phyloP scores from a whole-genome alignment of 768 basidiomycete genomes.

The Tricholomella constricta region DNA sequence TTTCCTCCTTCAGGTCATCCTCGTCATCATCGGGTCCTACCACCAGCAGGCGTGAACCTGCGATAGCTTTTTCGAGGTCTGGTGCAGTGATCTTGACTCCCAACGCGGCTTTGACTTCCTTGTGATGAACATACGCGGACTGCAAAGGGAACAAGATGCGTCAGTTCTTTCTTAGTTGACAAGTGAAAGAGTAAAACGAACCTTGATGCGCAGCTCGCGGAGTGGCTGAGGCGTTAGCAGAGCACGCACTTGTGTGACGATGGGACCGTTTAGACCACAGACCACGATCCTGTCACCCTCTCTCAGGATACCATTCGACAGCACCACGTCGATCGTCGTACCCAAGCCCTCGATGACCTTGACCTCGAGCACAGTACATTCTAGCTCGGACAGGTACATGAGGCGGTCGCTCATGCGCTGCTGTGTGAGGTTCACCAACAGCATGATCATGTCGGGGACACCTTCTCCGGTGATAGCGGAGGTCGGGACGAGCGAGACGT shows the following conservation, averaged over 20 bases:
- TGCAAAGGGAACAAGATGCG: slow-evolving; percentile 34
- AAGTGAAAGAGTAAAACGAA: slow-evolving; percentile 29
- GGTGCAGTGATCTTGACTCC: slow-evolving; percentile 96
- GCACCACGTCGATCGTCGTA: slow-evolving; percentile 95
- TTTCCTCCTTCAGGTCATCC: slow-evolving; percentile 90
- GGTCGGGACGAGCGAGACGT: slow-evolving; percentile 96
- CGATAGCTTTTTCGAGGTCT: slow-evolving; percentile 97
- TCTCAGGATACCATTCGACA: slow-evolving; percentile 89
- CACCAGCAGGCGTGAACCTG: slow-evolving; percentile 92
- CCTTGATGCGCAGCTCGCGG: slow-evolving; percentile 95
- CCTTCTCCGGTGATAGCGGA: slow-evolving; percentile 99
- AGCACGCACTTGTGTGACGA: slow-evolving; percentile 92
- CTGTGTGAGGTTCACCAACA: slow-evolving; percentile 95
- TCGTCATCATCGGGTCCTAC: slow-evolving; percentile 96
- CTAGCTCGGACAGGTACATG: slow-evolving; percentile 97
- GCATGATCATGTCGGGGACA: slow-evolving; percentile 99
- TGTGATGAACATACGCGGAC: slow-evolving; percentile 97
- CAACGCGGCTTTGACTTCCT: slow-evolving; percentile 94
- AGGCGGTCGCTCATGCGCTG: slow-evolving; percentile 96
- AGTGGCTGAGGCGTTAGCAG: slow-evolving; percentile 95
- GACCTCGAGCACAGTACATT: slow-evolving; percentile 98
- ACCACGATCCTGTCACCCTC: slow-evolving; percentile 96
- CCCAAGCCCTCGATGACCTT: slow-evolving; percentile 98
- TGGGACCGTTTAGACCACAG: slow-evolving; percentile 96
- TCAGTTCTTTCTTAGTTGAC: slow-evolving; percentile 1